Evolutionary conservation across 805 yeast species (phyloP), one percentile per base, ranked within the genome.

Genomic region (Starmerella powellii): DNA sequence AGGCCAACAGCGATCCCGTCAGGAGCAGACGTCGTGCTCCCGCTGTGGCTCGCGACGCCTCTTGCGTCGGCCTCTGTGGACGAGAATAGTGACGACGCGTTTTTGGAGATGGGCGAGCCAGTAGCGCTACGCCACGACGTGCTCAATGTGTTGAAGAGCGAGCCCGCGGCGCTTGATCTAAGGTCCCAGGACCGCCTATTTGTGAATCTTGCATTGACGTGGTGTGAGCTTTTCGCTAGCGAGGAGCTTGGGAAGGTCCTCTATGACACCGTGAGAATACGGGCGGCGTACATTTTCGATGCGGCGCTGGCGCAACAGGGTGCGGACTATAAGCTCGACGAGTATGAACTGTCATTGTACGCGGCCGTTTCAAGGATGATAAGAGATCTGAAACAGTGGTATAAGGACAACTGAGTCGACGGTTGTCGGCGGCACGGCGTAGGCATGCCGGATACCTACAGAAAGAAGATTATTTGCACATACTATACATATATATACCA

Each of bases 41-140:
- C 97, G 0, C 60, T 86, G 23, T 88, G 97, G 97, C 62, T 88
- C 31, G 93, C 95, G 0, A 78, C 78, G 45, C 72, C 80, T 1
- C 63, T 87, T 26, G 94, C 94, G 0, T 64, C 72, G 16, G 60
- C 63, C 52, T 61, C 50, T 54, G 68, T 46, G 52, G 57, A 51
- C 26, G 62, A 55, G 16, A 59, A 54, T 15, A 28, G 34, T 19
- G 54, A 51, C 13, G 51, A 57, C 5, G 74, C 80, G 4, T 82
- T 84, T 52, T 65, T 84, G 5, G 78, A 74, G 37, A 65, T 86
- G 41, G 62, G 74, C 20, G 76, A 73, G 37, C 97, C 97, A 0
- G 81, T 76, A 2, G 74, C 78, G 31, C 70, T 86, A 42, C 66
- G 73, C 18, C 56, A 64, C 8, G 74, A 73, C 44, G 86, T 86